phyloP scores from a whole-genome alignment of 2,329 filamentous ascomycete genomes.

The Fusarium pseudograminearum region DNA sequence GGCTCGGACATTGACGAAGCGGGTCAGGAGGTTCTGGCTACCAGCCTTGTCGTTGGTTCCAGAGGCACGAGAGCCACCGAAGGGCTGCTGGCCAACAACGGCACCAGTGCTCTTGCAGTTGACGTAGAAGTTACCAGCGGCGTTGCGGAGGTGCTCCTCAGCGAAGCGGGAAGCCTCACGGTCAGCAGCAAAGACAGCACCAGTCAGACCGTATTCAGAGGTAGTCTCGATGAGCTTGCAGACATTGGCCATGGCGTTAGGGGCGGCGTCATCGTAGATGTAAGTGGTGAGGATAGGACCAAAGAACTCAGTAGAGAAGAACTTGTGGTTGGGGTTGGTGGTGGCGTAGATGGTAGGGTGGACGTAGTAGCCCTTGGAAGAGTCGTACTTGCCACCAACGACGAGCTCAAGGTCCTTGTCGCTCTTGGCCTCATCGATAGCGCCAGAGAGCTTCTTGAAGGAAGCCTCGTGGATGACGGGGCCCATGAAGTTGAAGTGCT shows the following conservation, averaged over 20 bases:
- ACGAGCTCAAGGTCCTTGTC: slow-evolving; percentile 80
- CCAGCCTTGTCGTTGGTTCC: slow-evolving; percentile 82
- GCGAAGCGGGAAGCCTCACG: slow-evolving; percentile 73
- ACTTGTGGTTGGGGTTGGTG: slow-evolving; percentile 77
- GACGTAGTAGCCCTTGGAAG: slow-evolving; percentile 83
- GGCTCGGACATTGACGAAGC: slow-evolving; percentile 75
- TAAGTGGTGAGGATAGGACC: slow-evolving; percentile 81
- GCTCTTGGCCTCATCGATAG: slow-evolving; percentile 83
- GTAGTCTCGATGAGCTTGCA: slow-evolving; percentile 77
- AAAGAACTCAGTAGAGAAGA: slow-evolving; percentile 84
- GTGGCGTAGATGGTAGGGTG: slow-evolving; percentile 85
- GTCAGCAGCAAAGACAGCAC: slow-evolving; percentile 79
- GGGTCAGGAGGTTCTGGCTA: slow-evolving; percentile 70
- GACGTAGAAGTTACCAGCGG: slow-evolving; percentile 87
- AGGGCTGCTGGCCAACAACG: slow-evolving; percentile 79
- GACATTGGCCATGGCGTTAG: slow-evolving; percentile 67
- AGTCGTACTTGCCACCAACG: slow-evolving; percentile 81
- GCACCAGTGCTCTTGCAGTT: slow-evolving; percentile 85
- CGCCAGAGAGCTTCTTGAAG: slow-evolving; percentile 82
- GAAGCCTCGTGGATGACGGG: slow-evolving; percentile 86
- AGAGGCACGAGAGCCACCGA: slow-evolving; percentile 75
- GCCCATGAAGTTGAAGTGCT: slow-evolving; percentile 84
- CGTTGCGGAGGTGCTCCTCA: slow-evolving; percentile 77
- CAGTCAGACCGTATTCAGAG: slow-evolving; percentile 82
- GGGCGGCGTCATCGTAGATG: slow-evolving; percentile 78